Percentiles rank a stretch among this genome's conserved stretches.
Evolutionary conservation across 768 basidiomycete genomes (phyloP).

Genomic region (Neoboletus subvelutipes): DNA sequence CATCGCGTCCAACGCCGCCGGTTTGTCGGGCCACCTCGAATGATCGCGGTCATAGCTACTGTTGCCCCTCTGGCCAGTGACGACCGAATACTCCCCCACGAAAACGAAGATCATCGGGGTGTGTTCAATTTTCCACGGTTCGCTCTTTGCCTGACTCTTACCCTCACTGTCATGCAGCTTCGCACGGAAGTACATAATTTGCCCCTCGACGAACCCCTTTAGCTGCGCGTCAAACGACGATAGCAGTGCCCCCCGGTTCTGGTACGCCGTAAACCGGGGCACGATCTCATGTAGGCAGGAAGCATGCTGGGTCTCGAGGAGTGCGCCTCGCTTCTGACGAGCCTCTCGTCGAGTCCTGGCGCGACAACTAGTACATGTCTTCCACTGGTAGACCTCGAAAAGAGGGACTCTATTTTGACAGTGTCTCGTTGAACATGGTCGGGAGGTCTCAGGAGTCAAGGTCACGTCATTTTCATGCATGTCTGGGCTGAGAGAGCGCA

Average conservation of each 20-base stretch:
- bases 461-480: not conserved
- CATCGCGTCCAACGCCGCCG: conserved; percentile 10
- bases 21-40: not conserved
- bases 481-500: conserved; percentile 11
- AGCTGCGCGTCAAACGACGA: conserved; percentile 18
- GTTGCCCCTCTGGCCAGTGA: conserved; percentile 11
- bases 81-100: conserved; percentile 27
- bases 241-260: conserved; percentile 17
- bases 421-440: conserved; percentile 35
- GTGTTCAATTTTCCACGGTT: not conserved
- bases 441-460: conserved; percentile 28
- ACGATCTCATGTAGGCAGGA: not conserved
- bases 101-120: conserved; percentile 21
- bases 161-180: conserved; percentile 8
- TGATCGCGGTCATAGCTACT: not conserved
- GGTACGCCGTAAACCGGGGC: conserved; percentile 19
- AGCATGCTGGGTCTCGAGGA: not conserved
- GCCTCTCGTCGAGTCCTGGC: conserved; percentile 14
- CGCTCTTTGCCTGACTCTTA: not conserved
- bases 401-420: conserved; percentile 41
- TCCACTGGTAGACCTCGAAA: conserved; percentile 38
- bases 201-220: conserved; percentile 24
- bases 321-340: not conserved
- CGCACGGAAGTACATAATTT: conserved; percentile 20
- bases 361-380: conserved; percentile 42